These are phyloP conservation scores for Hymenoscyphus infarciens DNA, from an alignment of 2,329 filamentous ascomycete species.

Conservation along the genomic window DNA sequence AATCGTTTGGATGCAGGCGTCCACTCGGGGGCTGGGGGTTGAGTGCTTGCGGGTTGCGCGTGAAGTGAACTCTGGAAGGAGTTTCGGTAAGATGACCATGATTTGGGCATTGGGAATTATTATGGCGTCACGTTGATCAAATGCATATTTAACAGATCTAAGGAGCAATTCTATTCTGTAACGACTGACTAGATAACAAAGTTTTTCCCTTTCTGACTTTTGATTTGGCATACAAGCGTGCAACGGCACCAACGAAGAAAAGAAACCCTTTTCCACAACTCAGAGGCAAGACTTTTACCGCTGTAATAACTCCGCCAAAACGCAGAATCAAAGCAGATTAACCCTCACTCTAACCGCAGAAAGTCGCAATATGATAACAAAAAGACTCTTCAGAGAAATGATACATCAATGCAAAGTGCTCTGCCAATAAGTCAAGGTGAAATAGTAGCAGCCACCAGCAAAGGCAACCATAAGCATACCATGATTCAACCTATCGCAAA, in stretches of 20 bases:
- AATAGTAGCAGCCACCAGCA: constrained; percentile 22
- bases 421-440: constrained; percentile 27
- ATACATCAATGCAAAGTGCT: constrained; percentile 28
- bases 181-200: constrained; percentile 37
- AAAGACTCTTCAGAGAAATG: constrained; percentile 19
- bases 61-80: too few species aligned
- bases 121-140: not conserved
- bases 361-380: constrained; percentile 24
- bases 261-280: constrained; percentile 21
- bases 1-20: too few species aligned
- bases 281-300: constrained; percentile 24
- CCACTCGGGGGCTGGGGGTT: too few species aligned
- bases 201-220: constrained; percentile 23
- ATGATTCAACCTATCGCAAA: constrained; percentile 42
- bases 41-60: too few species aligned
- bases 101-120: too few species aligned
- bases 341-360: constrained; percentile 16
- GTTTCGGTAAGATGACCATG: too few species aligned
- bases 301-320: constrained; percentile 25
- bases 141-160: not conserved
- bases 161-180: constrained; percentile 30
- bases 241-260: constrained; percentile 25
- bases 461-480: constrained; percentile 25
- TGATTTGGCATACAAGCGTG: constrained; percentile 25
- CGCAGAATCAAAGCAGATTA: constrained; percentile 26